These are phyloP conservation scores for Marsdenia floribunda DNA, from an alignment of 257 asterid species.

Conservation along the genomic window DNA sequence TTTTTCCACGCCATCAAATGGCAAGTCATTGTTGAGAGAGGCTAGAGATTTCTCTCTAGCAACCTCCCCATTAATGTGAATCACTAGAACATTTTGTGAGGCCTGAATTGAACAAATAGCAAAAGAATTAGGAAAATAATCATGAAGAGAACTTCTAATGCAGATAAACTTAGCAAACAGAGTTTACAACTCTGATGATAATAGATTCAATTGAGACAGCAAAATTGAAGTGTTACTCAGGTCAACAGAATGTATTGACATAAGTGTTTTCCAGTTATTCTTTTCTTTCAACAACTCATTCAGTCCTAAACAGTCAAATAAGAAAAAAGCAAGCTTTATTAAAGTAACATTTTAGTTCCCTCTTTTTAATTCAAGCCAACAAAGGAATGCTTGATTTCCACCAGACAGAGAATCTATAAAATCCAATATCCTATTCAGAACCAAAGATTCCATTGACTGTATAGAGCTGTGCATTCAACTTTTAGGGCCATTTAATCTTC, in stretches of 20 bases:
- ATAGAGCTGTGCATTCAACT: neutral
- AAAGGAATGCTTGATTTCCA: neutral
- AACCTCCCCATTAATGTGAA: conserved; percentile 60
- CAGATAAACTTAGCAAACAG: neutral
- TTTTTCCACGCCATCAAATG: conserved; percentile 33
- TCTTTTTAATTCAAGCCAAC: neutral
- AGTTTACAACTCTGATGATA: neutral
- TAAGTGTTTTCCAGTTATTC: neutral
- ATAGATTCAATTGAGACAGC: neutral
- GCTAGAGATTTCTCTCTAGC: conserved; percentile 53
- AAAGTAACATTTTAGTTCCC: neutral
- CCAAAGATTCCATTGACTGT: neutral
- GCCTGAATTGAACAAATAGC: conserved; percentile 40
- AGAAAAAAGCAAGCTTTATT: neutral
- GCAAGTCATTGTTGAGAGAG: conserved; percentile 27
- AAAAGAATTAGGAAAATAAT: conserved; percentile 18
- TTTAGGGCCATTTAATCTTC: neutral
- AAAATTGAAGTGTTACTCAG: neutral
- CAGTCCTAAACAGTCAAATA: neutral
- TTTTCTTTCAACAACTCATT: neutral
- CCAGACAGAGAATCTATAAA: neutral
- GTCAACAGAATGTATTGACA: neutral
- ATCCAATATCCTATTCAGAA: neutral
- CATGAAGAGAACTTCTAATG: conserved; percentile 8
- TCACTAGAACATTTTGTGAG: conserved; percentile 40